Evolutionary conservation across 2,329 filamentous ascomycete genomes (phyloP).

Genomic region (Beauveria scarabaeidicola): DNA sequence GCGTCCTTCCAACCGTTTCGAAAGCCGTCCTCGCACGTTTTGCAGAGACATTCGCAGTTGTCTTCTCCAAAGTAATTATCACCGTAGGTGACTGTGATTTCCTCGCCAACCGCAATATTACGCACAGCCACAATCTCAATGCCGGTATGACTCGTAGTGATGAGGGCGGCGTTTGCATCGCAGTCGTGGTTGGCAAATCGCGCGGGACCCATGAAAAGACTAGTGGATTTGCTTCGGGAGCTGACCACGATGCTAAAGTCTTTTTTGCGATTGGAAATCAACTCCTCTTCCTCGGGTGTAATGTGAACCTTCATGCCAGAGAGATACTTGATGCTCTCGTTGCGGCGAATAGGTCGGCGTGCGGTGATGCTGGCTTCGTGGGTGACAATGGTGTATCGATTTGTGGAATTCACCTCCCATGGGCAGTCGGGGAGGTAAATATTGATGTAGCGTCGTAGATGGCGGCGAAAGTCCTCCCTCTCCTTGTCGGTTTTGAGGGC

Average conservation of each 20-base stretch:
- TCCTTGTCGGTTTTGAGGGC: slow-evolving; percentile 66
- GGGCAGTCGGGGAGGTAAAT: slow-evolving; percentile 92
- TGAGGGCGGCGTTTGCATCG: slow-evolving; percentile 78
- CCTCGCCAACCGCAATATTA: slow-evolving; percentile 78
- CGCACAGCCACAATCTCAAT: slow-evolving; percentile 84
- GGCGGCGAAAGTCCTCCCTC: slow-evolving; percentile 75
- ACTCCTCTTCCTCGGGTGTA: slow-evolving; percentile 81
- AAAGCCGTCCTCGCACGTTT: slow-evolving; percentile 67
- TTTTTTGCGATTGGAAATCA: slow-evolving; percentile 71
- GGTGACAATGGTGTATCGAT: slow-evolving; percentile 85
- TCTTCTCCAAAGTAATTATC: slow-evolving; percentile 92
- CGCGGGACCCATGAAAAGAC: slow-evolving; percentile 87
- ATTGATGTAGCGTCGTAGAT: slow-evolving; percentile 82
- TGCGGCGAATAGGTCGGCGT: slow-evolving; percentile 66
- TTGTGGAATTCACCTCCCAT: slow-evolving; percentile 85
- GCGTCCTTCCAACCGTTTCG: slow-evolving; percentile 74
- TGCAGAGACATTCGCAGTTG: slow-evolving; percentile 91
- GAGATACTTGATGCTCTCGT: slow-evolving; percentile 84
- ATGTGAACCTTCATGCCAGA: slow-evolving; percentile 87
- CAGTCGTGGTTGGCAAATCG: slow-evolving; percentile 98
- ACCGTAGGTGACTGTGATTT: slow-evolving; percentile 94
- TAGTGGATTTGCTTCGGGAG: slow-evolving; percentile 81
- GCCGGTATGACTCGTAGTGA: slow-evolving; percentile 73
- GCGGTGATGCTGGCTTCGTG: slow-evolving; percentile 86
- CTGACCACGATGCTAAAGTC: slow-evolving; percentile 98